A percentile compares a stretch with the other conserved stretches of the same genome.
Conservation (phyloP, 768 basidiomycete species). For the Boletus barrowsii region DNA sequence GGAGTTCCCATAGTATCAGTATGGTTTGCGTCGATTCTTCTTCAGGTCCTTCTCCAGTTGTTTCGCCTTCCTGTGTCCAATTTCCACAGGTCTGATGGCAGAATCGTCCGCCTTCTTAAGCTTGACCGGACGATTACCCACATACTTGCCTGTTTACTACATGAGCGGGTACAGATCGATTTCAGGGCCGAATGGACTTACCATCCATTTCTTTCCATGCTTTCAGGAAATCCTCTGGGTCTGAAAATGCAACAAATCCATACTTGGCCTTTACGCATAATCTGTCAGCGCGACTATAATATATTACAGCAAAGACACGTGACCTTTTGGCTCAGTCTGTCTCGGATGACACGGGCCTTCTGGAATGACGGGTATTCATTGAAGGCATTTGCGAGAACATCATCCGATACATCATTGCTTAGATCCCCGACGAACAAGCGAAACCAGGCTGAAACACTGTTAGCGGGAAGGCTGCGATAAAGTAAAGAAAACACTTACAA, state of each 20-base stretch:
- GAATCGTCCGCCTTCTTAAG: slow-evolving; percentile 91
- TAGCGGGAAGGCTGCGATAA: not conserved
- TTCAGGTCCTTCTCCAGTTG: slow-evolving; percentile 87
- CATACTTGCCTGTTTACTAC: slow-evolving; percentile 78
- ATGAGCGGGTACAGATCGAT: slow-evolving; percentile 1
- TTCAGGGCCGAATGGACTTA: slow-evolving; percentile 34
- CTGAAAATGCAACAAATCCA: slow-evolving; percentile 96
- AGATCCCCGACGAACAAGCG: slow-evolving; percentile 96
- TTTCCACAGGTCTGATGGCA: slow-evolving; percentile 85
- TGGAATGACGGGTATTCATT: slow-evolving; percentile 89
- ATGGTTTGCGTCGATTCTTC: slow-evolving; percentile 86
- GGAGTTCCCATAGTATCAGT: slow-evolving; percentile 39
- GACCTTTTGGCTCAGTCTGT: slow-evolving; percentile 91
- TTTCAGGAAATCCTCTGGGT: slow-evolving; percentile 96
- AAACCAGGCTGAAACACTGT: slow-evolving; percentile 75
- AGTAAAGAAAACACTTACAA: slow-evolving; percentile 49
- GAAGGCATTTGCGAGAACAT: slow-evolving; percentile 90
- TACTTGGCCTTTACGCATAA: slow-evolving; percentile 72
- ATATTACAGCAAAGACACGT: not conserved
- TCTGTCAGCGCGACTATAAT: not conserved
- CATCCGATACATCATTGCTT: slow-evolving; percentile 97
- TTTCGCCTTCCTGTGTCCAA: slow-evolving; percentile 90
- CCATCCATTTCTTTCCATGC: slow-evolving; percentile 99
- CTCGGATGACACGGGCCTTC: slow-evolving; percentile 94
- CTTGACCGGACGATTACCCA: slow-evolving; percentile 95